Conservation (phyloP, 495 filamentous ascomycete species). For the Penicillium salamii region DNA sequence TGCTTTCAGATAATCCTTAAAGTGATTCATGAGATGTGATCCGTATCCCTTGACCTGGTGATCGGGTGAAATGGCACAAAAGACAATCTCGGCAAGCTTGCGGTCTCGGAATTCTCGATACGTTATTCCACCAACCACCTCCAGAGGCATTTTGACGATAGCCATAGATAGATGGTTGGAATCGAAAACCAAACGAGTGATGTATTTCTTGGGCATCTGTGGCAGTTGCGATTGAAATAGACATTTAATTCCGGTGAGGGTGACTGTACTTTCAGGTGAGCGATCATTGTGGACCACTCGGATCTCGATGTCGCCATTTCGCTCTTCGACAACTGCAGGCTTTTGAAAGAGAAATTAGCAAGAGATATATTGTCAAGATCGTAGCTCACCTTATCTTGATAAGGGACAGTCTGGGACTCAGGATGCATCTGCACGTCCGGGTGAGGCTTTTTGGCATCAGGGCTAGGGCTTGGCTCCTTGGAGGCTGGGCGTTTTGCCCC, state of each 20-base stretch:
- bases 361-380: too few species aligned
- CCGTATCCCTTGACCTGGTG: constrained; percentile 99
- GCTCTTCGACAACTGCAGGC: constrained; percentile 91
- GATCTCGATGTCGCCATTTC: constrained; percentile 94
- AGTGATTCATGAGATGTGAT: constrained; percentile 94
- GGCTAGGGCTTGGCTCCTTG: too few species aligned
- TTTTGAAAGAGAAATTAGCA: constrained; percentile 21
- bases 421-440: too few species aligned
- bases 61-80: constrained; percentile 95
- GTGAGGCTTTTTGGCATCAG: too few species aligned
- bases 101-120: constrained; percentile 92
- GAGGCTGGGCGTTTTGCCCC: too few species aligned
- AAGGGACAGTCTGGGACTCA: too few species aligned
- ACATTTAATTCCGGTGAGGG: constrained; percentile 92
- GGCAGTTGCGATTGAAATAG: constrained; percentile 98
- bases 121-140: constrained; percentile 94
- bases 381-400: too few species aligned
- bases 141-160: constrained; percentile 92
- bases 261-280: constrained; percentile 81
- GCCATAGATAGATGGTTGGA: constrained; percentile 93
- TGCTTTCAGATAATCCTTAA: constrained; percentile 98
- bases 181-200: constrained; percentile 94
- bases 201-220: constrained; percentile 99
- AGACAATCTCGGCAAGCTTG: constrained; percentile 96
- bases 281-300: constrained; percentile 97